Conservation (phyloP, 768 basidiomycete genomes). For the Suillus spraguei region DNA sequence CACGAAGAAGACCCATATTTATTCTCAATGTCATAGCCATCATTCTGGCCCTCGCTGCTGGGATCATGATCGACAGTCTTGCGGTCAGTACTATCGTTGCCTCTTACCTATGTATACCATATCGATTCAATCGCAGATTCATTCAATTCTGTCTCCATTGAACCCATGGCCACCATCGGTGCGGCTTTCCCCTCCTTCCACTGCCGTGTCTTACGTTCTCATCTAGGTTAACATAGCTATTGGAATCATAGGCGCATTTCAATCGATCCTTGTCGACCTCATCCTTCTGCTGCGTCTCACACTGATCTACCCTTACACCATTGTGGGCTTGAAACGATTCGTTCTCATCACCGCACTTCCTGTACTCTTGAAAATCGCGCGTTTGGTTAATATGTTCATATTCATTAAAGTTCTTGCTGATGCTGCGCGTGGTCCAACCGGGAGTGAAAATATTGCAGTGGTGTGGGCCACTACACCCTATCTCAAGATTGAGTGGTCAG, state of each 20-base stretch:
- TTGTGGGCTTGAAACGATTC: slow-evolving; percentile 18
- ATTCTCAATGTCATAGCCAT: slow-evolving; percentile 28
- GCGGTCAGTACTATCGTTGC: slow-evolving; percentile 14
- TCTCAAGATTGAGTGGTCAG: slow-evolving; percentile 8
- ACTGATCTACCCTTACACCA: slow-evolving; percentile 35
- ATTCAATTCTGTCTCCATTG: slow-evolving; percentile 1
- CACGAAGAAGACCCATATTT: slow-evolving; percentile 25
- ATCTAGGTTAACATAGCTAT: slow-evolving; percentile 21
- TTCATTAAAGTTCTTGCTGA: slow-evolving; percentile 6
- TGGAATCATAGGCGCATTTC: slow-evolving; percentile 24
- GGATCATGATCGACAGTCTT: slow-evolving; percentile 6
- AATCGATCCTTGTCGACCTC: slow-evolving; percentile 37
- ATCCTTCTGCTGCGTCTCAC: slow-evolving; percentile 41
- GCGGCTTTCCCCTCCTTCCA: neutral
- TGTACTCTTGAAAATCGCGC: slow-evolving; percentile 32
- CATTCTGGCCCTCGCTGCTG: slow-evolving; percentile 16
- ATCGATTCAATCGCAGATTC: neutral
- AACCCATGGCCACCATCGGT: slow-evolving; percentile 1
- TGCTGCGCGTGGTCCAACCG: slow-evolving; percentile 7
- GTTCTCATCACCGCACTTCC: slow-evolving; percentile 30
- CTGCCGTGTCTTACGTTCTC: slow-evolving; percentile 7
- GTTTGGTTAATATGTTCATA: slow-evolving; percentile 19
- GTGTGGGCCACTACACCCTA: slow-evolving; percentile 10
- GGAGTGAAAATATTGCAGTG: slow-evolving; percentile 5
- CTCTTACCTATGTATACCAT: neutral